A percentile compares a stretch with the other conserved stretches of the same genome.
Conservation (phyloP, 169 alveolate species). For the Plasmodium cynomolgi region DNA sequence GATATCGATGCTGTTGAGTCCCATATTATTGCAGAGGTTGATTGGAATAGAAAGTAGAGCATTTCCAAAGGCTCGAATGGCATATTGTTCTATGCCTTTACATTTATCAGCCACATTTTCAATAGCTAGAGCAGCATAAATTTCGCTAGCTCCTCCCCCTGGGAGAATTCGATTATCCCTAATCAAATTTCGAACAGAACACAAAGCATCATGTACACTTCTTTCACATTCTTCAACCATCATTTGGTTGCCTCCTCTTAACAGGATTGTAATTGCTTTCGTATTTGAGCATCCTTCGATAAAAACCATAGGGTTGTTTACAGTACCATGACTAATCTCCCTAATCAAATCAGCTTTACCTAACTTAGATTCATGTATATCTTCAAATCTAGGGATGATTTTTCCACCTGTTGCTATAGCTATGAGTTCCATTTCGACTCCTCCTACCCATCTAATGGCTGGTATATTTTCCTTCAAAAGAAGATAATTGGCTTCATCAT, state of each 20-base stretch:
- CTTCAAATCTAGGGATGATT: slow-evolving; percentile 97
- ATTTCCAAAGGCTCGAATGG: slow-evolving; percentile 98
- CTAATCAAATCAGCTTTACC: slow-evolving; percentile 95
- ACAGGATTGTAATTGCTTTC: slow-evolving; percentile 96
- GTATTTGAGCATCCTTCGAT: slow-evolving; percentile 95
- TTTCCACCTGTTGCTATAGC: slow-evolving; percentile 99
- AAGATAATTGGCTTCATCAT: slow-evolving; percentile 98
- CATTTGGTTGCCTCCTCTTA: slow-evolving; percentile 97
- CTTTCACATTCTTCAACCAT: slow-evolving; percentile 98
- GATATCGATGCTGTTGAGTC: slow-evolving; percentile 93
- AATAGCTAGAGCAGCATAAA: slow-evolving; percentile 95
- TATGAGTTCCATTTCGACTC: slow-evolving; percentile 98
- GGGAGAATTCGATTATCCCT: slow-evolving; percentile 93
- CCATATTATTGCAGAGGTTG: slow-evolving; percentile 98
- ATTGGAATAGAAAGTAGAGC: slow-evolving; percentile 96
- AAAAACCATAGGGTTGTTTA: slow-evolving; percentile 94
- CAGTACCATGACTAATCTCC: slow-evolving; percentile 96
- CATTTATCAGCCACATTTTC: slow-evolving; percentile 92
- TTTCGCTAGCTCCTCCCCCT: slow-evolving; percentile 99
- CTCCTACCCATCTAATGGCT: slow-evolving; percentile 99
- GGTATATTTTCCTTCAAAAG: slow-evolving; percentile 92
- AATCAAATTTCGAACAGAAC: slow-evolving; percentile 95
- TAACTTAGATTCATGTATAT: slow-evolving; percentile 93
- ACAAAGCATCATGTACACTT: slow-evolving; percentile 98
- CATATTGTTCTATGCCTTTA: slow-evolving; percentile 96